phyloP scores from a whole-genome alignment of 2,329 filamentous ascomycete genomes.

The Neoascochyta sp. region DNA sequence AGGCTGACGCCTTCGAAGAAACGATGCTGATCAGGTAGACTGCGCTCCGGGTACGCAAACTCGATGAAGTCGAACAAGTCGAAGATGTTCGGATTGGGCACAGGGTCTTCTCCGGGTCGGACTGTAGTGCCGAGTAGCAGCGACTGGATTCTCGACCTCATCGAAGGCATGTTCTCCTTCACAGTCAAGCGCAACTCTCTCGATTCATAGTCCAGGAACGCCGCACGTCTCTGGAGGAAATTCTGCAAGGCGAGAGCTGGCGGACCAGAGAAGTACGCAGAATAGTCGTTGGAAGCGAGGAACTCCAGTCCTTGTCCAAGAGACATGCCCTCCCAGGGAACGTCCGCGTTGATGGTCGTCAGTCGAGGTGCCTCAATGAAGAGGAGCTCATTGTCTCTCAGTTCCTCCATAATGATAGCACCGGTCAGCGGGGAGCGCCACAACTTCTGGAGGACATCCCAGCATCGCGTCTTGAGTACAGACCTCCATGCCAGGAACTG shows the following conservation, averaged over 20 bases:
- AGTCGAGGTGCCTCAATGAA: conserved; percentile 72
- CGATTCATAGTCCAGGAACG: conserved; percentile 78
- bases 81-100: conserved; percentile 73
- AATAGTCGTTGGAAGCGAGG: conserved; percentile 22
- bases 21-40: conserved; percentile 52
- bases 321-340: conserved; percentile 69
- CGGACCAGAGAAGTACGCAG: conserved; percentile 65
- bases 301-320: conserved; percentile 45
- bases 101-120: conserved; percentile 61
- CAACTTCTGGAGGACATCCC: conserved; percentile 68
- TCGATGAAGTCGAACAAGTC: conserved; percentile 91
- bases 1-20: conserved; percentile 67
- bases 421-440: conserved; percentile 82
- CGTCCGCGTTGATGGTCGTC: conserved; percentile 63
- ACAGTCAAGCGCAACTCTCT: conserved; percentile 78
- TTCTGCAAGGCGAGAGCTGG: conserved; percentile 69
- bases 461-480: conserved; percentile 43
- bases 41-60: conserved; percentile 50
- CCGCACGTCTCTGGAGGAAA: conserved; percentile 72
- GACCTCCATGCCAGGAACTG: conserved; percentile 42
- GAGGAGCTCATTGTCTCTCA: conserved; percentile 76
- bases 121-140: conserved; percentile 74
- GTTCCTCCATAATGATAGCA: conserved; percentile 68
- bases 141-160: conserved; percentile 48
- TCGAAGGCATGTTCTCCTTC: conserved; percentile 61